Conservation (phyloP, 768 basidiomycete species). For the Kwoniella sp. region DNA sequence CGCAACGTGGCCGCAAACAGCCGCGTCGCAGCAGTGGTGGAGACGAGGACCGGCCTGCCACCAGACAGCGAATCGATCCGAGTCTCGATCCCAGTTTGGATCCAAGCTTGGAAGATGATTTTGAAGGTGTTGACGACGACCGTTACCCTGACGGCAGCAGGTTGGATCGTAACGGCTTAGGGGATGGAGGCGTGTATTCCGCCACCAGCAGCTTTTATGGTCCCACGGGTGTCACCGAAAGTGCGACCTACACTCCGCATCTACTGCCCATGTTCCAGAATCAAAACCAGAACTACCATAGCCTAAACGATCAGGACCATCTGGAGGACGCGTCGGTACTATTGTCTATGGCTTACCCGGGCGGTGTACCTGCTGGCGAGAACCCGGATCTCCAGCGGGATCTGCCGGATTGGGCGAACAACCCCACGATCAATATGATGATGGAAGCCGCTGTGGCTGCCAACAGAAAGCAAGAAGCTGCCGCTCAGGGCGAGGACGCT, state of each 20-base stretch:
- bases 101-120: constrained; percentile 24
- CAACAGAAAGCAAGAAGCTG: constrained; percentile 11
- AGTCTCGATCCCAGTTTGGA: constrained; percentile 13
- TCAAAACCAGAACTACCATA: constrained; percentile 16
- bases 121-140: constrained; percentile 17
- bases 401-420: constrained; percentile 27
- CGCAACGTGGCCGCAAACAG: constrained; percentile 15
- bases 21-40: constrained; percentile 16
- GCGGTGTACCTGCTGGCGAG: constrained; percentile 14
- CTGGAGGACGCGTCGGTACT: constrained; percentile 49
- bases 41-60: constrained; percentile 8
- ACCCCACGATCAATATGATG: constrained; percentile 35
- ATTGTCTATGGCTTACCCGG: constrained; percentile 47
- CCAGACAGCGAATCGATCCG: constrained; percentile 7
- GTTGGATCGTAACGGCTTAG: constrained; percentile 21
- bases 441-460: constrained; percentile 27
- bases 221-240: constrained; percentile 4
- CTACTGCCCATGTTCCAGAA: constrained; percentile 39
- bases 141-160: constrained; percentile 14
- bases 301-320: constrained; percentile 30
- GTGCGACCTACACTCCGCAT: constrained; percentile 39
- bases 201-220: constrained; percentile 18
- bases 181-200: constrained; percentile 27
- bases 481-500: neutral
- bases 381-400: constrained; percentile 13